Percentiles rank a stretch among this genome's conserved stretches.
Conservation (phyloP, 2,329 filamentous ascomycete species). For the Graphilbum sp. region DNA sequence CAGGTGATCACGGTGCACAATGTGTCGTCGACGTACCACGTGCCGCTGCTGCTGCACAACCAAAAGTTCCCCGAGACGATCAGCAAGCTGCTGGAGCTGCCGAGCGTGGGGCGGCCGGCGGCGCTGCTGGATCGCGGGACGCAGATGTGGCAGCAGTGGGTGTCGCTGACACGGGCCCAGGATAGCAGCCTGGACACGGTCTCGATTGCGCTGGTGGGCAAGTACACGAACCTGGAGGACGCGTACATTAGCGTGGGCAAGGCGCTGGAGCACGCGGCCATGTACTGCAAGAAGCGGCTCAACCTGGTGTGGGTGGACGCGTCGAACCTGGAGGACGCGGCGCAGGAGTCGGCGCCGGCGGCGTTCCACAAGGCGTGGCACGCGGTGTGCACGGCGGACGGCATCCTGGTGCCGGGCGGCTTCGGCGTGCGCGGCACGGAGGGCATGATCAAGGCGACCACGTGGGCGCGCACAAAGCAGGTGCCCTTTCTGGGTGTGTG, state of each 20-base stretch:
- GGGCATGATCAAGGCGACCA: conserved; percentile 80
- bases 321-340: conserved; percentile 59
- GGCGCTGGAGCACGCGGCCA: conserved; percentile 77
- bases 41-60: conserved; percentile 77
- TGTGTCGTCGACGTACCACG: conserved; percentile 83
- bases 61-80: conserved; percentile 47
- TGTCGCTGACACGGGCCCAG: conserved; percentile 39
- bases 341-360: conserved; percentile 43
- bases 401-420: conserved; percentile 55
- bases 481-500: conserved; percentile 81
- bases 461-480: conserved; percentile 70
- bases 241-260: conserved; percentile 66
- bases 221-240: conserved; percentile 75
- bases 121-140: conserved; percentile 44
- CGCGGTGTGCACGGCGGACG: conserved; percentile 51
- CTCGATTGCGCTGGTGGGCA: conserved; percentile 76
- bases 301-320: conserved; percentile 76
- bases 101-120: conserved; percentile 34
- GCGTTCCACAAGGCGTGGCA: conserved; percentile 81
- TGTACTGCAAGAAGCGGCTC: conserved; percentile 68
- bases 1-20: conserved; percentile 85
- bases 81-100: conserved; percentile 44
- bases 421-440: conserved; percentile 72
- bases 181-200: conserved; percentile 45
- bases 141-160: conserved; percentile 60